Evolutionary conservation across 345 rosid genomes (phyloP).

Genomic region (Gossypium australe): DNA sequence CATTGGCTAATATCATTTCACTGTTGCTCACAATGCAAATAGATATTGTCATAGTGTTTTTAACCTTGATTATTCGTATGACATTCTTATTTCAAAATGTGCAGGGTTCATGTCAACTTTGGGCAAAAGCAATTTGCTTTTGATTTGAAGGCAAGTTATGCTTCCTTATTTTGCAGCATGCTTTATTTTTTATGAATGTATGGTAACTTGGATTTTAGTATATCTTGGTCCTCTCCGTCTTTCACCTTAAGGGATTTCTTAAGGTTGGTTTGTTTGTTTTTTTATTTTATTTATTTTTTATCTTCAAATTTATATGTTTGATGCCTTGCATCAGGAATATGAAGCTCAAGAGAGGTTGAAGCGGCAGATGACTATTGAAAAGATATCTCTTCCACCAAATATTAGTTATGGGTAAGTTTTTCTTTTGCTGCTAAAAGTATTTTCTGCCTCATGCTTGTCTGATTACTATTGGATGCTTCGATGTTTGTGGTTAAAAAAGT

Average conservation of each 20-base stretch:
- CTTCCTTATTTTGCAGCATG: neutral
- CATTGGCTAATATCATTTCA: neutral
- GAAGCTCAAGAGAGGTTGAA: slow-evolving; percentile 73
- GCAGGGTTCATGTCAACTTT: slow-evolving; percentile 91
- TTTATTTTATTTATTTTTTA: neutral
- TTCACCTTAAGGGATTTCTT: neutral
- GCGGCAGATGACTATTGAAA: slow-evolving; percentile 56
- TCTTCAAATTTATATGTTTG: neutral
- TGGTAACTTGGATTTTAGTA: neutral
- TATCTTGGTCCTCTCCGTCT: neutral
- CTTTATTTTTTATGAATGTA: neutral
- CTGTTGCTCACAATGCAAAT: neutral
- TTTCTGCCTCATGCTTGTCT: neutral
- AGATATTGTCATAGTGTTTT: neutral
- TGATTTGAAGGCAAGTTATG: slow-evolving; percentile 63
- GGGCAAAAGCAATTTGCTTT: slow-evolving; percentile 72
- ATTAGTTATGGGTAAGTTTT: slow-evolving; percentile 62
- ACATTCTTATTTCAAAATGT: slow-evolving; percentile 19
- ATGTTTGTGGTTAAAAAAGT: neutral
- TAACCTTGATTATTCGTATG: neutral
- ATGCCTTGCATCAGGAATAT: slow-evolving; percentile 44
- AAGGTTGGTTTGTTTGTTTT: too few species aligned
- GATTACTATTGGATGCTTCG: neutral
- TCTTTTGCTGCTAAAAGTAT: neutral
- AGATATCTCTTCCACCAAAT: slow-evolving; percentile 54